Evolutionary conservation across 2,329 filamentous ascomycete species (phyloP), one percentile per base, ranked within the genome.

Genomic region (Bipolaris oryzae): DNA sequence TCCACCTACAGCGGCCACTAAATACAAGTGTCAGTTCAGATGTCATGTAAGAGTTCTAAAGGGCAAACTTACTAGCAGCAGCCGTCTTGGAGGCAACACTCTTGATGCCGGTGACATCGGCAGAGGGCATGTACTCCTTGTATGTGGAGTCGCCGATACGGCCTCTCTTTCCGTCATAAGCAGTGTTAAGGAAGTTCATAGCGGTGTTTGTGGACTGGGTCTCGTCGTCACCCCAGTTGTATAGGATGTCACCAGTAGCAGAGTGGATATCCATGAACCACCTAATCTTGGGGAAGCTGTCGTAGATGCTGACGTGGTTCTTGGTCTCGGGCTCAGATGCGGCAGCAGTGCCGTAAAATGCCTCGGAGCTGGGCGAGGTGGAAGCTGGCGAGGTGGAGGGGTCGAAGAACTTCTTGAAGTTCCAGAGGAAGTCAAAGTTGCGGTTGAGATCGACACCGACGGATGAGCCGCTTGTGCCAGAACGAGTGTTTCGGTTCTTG

Each of bases 251-350:
- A 2, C 81, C 82, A 0, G 78, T 76, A 25, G 77, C 82, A 1
- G 83, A 85, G 76, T 87, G 85, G 42, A 87, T 76, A 60, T 87
- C 85, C 57, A 86, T 73, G 68, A 84, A 85, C 83, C 84, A 87
- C 25, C 80, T 77, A 43, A 87, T 72, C 42, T 79, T 79, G 45
- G 75, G 70, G 70, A 81, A 82, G 25, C 77, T 75, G 61, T 82
- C 78, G 66, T 85, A 74, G 7, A 84, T 70, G 74, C 81, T 85
- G 55, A 80, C 81, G 55, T 85, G 77, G 66, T 80, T 84, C 69
- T 81, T 76, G 2, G 83, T 82, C 74, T 87, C 85, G 0, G 84
- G 75, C 73, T 87, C 84, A 0, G 84, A 86, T 49, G 80, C 79
- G 2, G 84, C 76, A 10, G 70, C 74, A 1, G 78, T 79, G 38